Base-by-base conservation (phyloP, 257 asterid genomes). In the Nicotiana tomentosiformis region DNA sequence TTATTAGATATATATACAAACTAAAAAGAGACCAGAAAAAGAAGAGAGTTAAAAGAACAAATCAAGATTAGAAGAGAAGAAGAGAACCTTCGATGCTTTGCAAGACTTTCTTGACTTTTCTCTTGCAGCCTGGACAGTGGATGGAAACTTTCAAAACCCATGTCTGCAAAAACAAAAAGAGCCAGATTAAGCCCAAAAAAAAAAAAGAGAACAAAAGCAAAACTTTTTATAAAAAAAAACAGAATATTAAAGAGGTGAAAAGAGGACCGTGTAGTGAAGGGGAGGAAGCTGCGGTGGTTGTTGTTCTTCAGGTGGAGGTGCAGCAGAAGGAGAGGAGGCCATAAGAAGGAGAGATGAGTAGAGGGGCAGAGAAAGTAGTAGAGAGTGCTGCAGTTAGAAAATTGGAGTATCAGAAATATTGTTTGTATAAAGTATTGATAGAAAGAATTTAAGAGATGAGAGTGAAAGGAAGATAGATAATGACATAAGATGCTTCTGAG, bases 101-200 rank as follows among this genome's bases (percentile, higher is more conserved):
- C 2, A 93, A 88, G 15, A 93, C 89, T 90, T 91, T 95, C 92
- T 95, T 91, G 78, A 93, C 98, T 84, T 95, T 92, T 46, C 83
- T 90, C 77, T 89, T 92, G 91, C 98, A 95, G 83, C 94, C 98
- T 90, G 91, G 92, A 60, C 98, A 95, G 88, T 95, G 98, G 88
- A 95, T 93, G 49, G 98, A 92, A 81, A 95, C 98, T 69, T 90
- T 95, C 66, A 95, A 86, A 86, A 83, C 85, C 97, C 95, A 90
- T 68, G 92, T 95, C 98, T 95, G 91, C 39, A 60, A 83, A 83
- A 33, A 77, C 14, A 51, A 55, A 53, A 85, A 30, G 29, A 62
- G 51, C 8, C 26, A 9, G 55, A 3, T 26, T 37, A 68, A 32
- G 39, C 12, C 53, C 66, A 51, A 51, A 55, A 9, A 23, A 68